Base-by-base conservation (phyloP, 176 grass and related monocot genomes). In the Tillandsia fasciculata region DNA sequence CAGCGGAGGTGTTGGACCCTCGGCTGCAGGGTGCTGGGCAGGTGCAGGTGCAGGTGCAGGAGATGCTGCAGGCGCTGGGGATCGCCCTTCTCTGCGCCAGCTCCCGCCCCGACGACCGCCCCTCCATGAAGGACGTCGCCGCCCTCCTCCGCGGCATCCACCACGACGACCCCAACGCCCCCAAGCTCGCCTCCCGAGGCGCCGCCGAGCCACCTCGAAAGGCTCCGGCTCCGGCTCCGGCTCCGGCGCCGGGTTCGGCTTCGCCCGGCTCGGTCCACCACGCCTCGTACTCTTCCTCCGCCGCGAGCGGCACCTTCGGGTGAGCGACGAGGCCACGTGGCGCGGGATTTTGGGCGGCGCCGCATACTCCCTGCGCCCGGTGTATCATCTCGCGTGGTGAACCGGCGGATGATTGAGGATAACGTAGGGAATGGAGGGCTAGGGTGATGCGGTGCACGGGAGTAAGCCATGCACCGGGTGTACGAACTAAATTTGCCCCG, bases 21-120 rank as follows among this genome's bases (percentile, higher is more conserved):
- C 59, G 80, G 47, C 54, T 96, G 51, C 91, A 91, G 48, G 85
- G 87, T 1, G 3, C 5, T 6, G 76, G 85, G 7, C 28, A 29
- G 3, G 28, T 2, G 28, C 28, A 96, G 52, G 70, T 82, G 4
- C 85, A 88, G 72, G 77, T 91, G 5, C 87, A 91, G 50, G 91
- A 96, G 77, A 96, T 91, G 91, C 77, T 96, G 9, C 91, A 96
- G 72, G 83, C 91, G 15, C 82, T 96, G 0, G 85, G 91, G n/a
- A 96, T 96, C 76, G 87, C 91, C 3, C 76, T 96, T 42, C 74
- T 96, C 0, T 96, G 91, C 18, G 82, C 91, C 22, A 96, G 91
- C 82, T 58, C 80, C 0, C 51, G 85, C 2, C 82, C 85, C 0
- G 80, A 82, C 1, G 91, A 96, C 72, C 74, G 91, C 9, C 91